Conservation (phyloP, 139 green algal species). For the Chlamydomonas sphaeroides region DNA sequence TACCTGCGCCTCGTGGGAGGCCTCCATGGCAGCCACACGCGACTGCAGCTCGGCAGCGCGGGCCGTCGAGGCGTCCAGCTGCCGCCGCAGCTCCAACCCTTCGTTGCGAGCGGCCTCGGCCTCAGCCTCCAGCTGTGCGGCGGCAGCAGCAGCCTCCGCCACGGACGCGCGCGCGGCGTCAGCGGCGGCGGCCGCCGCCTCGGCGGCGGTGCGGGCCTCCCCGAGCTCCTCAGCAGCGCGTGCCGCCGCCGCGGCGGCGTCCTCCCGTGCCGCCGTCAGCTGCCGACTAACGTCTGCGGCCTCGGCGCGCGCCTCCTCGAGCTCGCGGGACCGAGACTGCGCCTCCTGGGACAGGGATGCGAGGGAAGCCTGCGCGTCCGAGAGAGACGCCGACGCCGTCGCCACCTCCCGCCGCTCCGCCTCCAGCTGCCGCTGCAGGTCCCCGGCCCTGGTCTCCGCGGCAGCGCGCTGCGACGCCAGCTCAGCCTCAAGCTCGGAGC, state of each 20-base stretch:
- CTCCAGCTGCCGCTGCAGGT: constrained; percentile 27
- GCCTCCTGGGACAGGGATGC: neutral
- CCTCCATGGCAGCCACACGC: constrained; percentile 21
- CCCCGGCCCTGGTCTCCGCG: constrained; percentile 4
- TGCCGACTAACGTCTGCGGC: neutral
- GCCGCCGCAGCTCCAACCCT: neutral
- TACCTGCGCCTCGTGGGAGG: constrained; percentile 8
- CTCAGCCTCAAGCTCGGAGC: constrained; percentile 16
- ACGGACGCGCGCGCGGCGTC: neutral
- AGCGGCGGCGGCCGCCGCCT: neutral
- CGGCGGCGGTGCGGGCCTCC: neutral
- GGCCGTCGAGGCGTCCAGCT: neutral
- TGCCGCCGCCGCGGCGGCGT: neutral
- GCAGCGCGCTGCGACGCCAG: constrained; percentile 23
- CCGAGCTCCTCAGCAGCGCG: constrained; percentile 6
- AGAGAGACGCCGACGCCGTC: neutral
- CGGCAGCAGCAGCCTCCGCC: neutral
- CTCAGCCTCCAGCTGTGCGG: neutral
- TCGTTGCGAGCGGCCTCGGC: neutral
- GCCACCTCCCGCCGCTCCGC: constrained; percentile 1
- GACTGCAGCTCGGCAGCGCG: constrained; percentile 26
- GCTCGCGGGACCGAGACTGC: neutral
- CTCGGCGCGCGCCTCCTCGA: constrained; percentile 14
- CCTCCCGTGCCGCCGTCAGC: constrained; percentile 9
- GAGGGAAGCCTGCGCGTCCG: constrained; percentile 13